Base-by-base conservation (phyloP, 495 filamentous ascomycete species). In the Daldinia concentrica region DNA sequence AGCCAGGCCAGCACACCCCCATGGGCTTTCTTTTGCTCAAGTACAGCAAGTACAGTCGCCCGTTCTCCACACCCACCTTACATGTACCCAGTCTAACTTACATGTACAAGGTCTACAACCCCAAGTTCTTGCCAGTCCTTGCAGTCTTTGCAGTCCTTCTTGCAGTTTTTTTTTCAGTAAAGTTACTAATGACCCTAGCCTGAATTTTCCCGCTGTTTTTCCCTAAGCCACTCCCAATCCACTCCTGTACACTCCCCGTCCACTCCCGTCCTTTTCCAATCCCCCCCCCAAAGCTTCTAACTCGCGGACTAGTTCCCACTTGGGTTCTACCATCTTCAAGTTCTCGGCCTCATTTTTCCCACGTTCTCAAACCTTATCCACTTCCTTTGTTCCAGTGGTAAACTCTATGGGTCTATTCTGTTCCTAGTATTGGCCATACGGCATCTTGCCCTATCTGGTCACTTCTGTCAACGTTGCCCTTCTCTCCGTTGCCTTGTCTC, bases 271-370 rank as follows among this genome's bases (percentile, higher is more conserved):
- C 55, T 57, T 37, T 57, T 51, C 55, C 39, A 43, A 27, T 57
- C 63, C 43, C 66, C 59, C 37, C 37, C 19, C 55, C 55, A 29
- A 50, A 37, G 6, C 17, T 59, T 39, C 58, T 39, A 59, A 66
- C 51, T 64, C 58, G 69, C 64, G 69, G 67, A 58, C 69, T 60
- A 67, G 60, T 68, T 72, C 64, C 69, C 60, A 72, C 69, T 68
- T 72, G 55, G 68, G 57, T 37, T 70, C 68, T 62, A 50, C 56
- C 57, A 71, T 62, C 48, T 62, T 70, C 62, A 66, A 50, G 57
- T 73, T 73, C 71, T 73, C 71, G 71, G 71, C 71, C 71, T 73
- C 71, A 73, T 73, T 73, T 60, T 66, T 69, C 62, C 69, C 69
- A 34, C 54, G 29, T 24, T 65, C 50, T 59, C 69, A 68, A 55